Evolutionary conservation across 176 grass and related monocot species (phyloP).

Genomic region (Aegilops longissima): DNA sequence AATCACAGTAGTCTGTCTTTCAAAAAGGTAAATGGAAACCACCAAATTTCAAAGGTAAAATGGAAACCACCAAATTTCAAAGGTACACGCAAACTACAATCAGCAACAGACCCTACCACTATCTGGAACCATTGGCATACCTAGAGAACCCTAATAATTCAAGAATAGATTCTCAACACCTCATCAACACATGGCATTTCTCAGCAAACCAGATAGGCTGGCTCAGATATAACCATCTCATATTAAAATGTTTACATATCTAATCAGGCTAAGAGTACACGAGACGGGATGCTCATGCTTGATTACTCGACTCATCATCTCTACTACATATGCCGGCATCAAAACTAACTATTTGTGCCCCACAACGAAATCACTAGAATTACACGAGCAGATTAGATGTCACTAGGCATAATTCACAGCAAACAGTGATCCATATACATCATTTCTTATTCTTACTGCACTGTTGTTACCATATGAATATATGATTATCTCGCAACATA

Average conservation of each 20-base stretch:
- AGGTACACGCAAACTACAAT: too few relatives aligned
- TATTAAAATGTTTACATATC: neutral
- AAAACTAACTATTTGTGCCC: neutral
- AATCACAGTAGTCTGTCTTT: too few relatives aligned
- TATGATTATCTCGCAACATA: conserved; percentile 24
- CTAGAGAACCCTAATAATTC: neutral
- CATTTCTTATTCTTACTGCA: conserved; percentile 25
- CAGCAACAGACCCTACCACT: neutral
- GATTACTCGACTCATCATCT: neutral
- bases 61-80: too few relatives aligned
- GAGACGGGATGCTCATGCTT: neutral
- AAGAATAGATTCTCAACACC: neutral
- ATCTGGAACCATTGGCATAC: neutral
- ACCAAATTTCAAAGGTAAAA: too few relatives aligned
- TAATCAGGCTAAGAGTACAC: neutral
- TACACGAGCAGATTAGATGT: conserved; percentile 3
- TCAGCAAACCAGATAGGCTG: neutral
- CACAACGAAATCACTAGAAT: neutral
- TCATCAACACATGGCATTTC: neutral
- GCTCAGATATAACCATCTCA: neutral
- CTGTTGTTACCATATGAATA: conserved; percentile 28
- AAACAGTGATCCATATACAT: conserved; percentile 13
- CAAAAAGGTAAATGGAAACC: too few relatives aligned
- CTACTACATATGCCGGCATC: neutral
- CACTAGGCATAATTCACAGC: neutral